Evolutionary conservation across 2,329 filamentous ascomycete species (phyloP), one percentile per base, ranked within the genome.

Genomic region (Dothistroma pini): DNA sequence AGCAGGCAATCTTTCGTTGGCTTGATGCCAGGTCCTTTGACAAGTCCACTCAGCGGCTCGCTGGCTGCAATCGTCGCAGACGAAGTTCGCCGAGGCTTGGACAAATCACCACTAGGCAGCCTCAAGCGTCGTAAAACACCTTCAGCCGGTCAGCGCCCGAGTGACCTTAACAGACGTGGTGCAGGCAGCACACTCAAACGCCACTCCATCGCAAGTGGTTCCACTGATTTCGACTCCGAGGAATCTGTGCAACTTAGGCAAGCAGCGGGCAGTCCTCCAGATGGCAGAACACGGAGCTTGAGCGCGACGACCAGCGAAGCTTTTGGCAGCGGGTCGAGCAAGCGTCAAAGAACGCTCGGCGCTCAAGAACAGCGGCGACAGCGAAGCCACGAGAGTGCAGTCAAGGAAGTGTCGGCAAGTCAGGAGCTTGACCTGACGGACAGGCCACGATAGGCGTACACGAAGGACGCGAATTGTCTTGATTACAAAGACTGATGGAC

Each of bases 21-120:
- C 2, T 82, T 89, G 41, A 78, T 84, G 84, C 62, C 80, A 78
- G 84, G 84, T 0, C 82, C 84, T 6, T 75, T 89, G 4, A 80
- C 86, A 1, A 82, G 83, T 32, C 85, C 87, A 0, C 76, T 89
- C 0, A 86, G 83, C 1, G 82, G 81, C 1, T 83, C 82, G 0
- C 77, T 89, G 16, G 84, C 80, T 69, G 86, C 83, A 0, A 83
- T 89, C 53, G 84, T 89, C 6, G 86, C 86, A 9, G 86, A 89
- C 64, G 82, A 85, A 22, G 76, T 88, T 29, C 81, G 85, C n/a
- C 81, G 84, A 16, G 83, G 84, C 14, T 78, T 83, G 19, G 71
- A 73, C 12, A 63, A 60, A 19, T 61, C 64, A 12, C 66, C 68
- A n/a, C 56, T 61, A 35, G 58, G 52, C n/a, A 64, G 56, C 32